Conservation (phyloP, 2,329 filamentous ascomycete genomes). For the Coleophoma crateriformis region DNA sequence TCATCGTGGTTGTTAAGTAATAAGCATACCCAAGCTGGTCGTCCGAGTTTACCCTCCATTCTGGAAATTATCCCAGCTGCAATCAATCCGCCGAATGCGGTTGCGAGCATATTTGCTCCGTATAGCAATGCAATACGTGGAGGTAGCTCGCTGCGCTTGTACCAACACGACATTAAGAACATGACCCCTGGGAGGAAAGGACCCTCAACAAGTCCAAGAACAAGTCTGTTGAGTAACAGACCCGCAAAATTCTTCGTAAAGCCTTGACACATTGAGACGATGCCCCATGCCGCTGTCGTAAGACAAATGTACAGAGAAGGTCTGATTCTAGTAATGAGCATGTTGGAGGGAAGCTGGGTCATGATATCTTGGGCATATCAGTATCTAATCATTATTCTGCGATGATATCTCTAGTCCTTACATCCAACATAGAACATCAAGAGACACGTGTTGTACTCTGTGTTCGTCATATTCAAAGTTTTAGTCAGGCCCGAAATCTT, state of each 20-base stretch:
- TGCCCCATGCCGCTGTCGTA: slow-evolving; percentile 22
- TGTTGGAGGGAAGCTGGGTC: slow-evolving; percentile 40
- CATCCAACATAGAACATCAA: slow-evolving; percentile 13
- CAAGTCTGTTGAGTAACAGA: slow-evolving; percentile 11
- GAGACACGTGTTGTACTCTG: slow-evolving; percentile 11
- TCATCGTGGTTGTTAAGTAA: background rate
- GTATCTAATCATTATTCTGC: background rate
- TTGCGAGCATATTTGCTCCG: slow-evolving; percentile 28
- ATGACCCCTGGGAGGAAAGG: slow-evolving; percentile 14
- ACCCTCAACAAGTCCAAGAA: slow-evolving; percentile 13
- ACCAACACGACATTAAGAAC: slow-evolving; percentile 39
- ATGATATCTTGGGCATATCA: slow-evolving; percentile 29
- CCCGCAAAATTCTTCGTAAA: slow-evolving; percentile 14
- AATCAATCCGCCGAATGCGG: slow-evolving; percentile 29
- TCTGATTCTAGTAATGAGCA: slow-evolving; percentile 35
- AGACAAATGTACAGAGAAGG: slow-evolving; percentile 36
- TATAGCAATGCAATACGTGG: slow-evolving; percentile 30
- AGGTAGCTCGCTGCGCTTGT: slow-evolving; percentile 34
- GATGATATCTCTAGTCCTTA: background rate
- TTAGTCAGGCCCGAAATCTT: slow-evolving; percentile 1
- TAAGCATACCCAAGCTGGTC: slow-evolving; percentile 27
- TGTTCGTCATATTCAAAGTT: slow-evolving; percentile 7
- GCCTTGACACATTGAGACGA: slow-evolving; percentile 16
- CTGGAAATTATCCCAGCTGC: slow-evolving; percentile 26
- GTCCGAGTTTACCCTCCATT: slow-evolving; percentile 27